Evolutionary conservation across 768 basidiomycete species (phyloP).

Genomic region (Guyanaporus albipodus): DNA sequence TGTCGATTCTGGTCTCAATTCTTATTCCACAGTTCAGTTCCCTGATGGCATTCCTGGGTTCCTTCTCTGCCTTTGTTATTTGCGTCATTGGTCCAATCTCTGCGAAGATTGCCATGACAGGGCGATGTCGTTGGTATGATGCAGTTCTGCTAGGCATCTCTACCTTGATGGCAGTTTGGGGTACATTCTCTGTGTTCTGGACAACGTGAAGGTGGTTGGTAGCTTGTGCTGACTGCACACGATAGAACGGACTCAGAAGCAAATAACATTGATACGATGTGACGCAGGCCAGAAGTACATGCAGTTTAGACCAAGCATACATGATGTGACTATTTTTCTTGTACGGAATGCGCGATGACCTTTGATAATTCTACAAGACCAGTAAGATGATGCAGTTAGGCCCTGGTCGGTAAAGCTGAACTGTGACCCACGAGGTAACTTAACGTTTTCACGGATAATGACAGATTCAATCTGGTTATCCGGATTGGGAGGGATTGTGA

Average conservation of each 20-base stretch:
- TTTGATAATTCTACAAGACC: constrained; percentile 61
- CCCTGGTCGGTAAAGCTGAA: not conserved
- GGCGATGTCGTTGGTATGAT: constrained; percentile 50
- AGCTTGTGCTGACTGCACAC: not conserved
- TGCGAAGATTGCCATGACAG: constrained; percentile 60
- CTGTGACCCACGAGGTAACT: constrained; percentile 77
- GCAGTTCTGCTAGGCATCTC: constrained; percentile 48
- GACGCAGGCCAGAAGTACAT: not conserved
- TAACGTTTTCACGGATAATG: constrained; percentile 78
- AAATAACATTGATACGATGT: not conserved
- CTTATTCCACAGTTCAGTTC: constrained; percentile 75
- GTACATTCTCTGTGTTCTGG: constrained; percentile 63
- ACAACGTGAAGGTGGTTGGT: constrained; percentile 22
- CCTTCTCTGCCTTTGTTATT: constrained; percentile 77
- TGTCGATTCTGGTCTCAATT: constrained; percentile 69
- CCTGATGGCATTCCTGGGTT: constrained; percentile 87
- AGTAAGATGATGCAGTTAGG: not conserved
- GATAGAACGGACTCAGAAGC: not conserved
- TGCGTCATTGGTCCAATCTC: constrained; percentile 75
- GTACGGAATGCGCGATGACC: constrained; percentile 68
- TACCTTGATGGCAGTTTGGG: constrained; percentile 70
- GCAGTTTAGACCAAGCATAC: constrained; percentile 5
- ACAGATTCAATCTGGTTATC: constrained; percentile 88
- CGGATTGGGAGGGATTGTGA: constrained; percentile 72
- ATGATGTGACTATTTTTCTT: constrained; percentile 37